Evolutionary conservation across 805 yeast genomes (phyloP), one percentile per base, ranked within the genome.

Genomic region (Cyberlindnera xylosilytica): DNA sequence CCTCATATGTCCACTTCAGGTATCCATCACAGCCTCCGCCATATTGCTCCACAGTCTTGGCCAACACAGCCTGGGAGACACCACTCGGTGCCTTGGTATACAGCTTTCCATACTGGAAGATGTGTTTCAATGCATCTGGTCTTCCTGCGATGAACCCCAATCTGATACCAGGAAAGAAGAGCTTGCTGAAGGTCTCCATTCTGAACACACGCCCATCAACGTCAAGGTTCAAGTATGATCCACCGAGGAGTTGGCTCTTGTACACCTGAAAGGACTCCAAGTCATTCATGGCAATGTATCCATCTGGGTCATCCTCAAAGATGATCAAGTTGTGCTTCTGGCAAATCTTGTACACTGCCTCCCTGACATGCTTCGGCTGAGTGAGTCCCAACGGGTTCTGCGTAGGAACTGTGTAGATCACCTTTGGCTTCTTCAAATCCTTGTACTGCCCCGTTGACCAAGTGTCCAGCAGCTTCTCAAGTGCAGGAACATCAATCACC

Each of bases 121-220:
- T 62, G 42, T 79, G 72, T 45, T 78, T 76, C 43, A 79, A 61
- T 30, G 84, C 67, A 2, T 52, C 55, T 20, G 69, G 69, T 58
- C 83, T 84, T 13, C 79, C 85, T 6, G 81, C 79, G 45, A 86
- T 69, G 77, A 87, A 81, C 3, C 93, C 89, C 27, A 81, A 60
- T 56, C 95, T 72, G 19, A 79, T 63, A 33, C 95, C 95, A 1
- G 95, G 95, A 17, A 86, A 86, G 48, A 84, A 66, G 39, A 81
- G 78, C 63, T 86, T 86, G 35, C 91, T 83, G 55, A 86, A 82
- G 3, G 93, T 81, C 54, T 86, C 95, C 50, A 86, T 72, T 46
- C 93, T 70, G 35, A 86, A 60, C 12, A 86, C 93, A 45, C 93
- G 71, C 26, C 95, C 95, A 41, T 82, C 88, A 18, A 66, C 64